These are phyloP conservation scores for Vickermania ingenoplastis DNA, from an alignment of 208 protist species.

Conservation along the genomic window DNA sequence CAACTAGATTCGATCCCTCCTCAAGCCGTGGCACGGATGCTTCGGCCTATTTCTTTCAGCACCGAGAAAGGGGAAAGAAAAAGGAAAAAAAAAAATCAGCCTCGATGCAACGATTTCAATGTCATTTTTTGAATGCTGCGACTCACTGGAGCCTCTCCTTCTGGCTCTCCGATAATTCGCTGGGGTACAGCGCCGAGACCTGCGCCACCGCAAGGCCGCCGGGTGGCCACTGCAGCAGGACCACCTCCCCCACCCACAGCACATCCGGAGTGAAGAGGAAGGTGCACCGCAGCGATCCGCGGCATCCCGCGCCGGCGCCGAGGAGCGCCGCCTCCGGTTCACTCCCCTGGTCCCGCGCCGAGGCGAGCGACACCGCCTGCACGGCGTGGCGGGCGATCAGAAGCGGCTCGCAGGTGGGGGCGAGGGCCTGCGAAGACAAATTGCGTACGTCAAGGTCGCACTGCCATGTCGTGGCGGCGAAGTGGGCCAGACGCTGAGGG, in stretches of 20 bases:
- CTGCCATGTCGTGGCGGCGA: background rate
- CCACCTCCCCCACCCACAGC: slow-evolving; percentile 28
- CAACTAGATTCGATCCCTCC: too few relatives aligned
- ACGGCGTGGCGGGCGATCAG: slow-evolving; percentile 72
- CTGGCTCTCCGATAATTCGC: background rate
- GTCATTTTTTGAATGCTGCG: too few relatives aligned
- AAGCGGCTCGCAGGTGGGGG: slow-evolving; percentile 17
- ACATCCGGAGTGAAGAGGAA: slow-evolving; percentile 80
- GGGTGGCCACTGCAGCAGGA: slow-evolving; percentile 70
- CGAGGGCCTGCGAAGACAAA: background rate
- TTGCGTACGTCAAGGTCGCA: background rate
- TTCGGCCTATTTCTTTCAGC: too few relatives aligned
- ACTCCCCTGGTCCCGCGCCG: background rate
- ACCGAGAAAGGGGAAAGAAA: too few relatives aligned
- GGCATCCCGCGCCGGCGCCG: background rate
- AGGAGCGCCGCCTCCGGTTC: background rate
- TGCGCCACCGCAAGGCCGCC: slow-evolving; percentile 60
- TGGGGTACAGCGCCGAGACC: slow-evolving; percentile 9
- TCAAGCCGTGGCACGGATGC: too few relatives aligned
- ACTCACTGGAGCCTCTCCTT: background rate
- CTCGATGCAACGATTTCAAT: too few relatives aligned
- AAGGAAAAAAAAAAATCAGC: too few relatives aligned
- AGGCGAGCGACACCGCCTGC: slow-evolving; percentile 14
- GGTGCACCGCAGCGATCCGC: slow-evolving; percentile 18
- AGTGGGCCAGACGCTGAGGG: background rate